Evolutionary conservation across 2,329 filamentous ascomycete species (phyloP).

Genomic region (Aphanoascus verrucosus): DNA sequence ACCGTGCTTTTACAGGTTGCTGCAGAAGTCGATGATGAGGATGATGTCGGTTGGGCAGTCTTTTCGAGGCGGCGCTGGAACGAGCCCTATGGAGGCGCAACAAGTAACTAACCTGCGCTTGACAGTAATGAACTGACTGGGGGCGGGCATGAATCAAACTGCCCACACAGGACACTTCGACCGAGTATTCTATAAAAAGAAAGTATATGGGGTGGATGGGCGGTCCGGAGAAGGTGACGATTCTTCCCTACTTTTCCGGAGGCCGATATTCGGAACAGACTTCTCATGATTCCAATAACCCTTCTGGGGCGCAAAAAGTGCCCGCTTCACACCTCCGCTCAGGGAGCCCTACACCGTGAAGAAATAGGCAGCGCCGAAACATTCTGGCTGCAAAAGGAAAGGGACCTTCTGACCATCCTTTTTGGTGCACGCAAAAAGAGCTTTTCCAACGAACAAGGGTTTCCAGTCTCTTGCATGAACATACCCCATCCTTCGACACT

Average conservation of each 20-base stretch:
- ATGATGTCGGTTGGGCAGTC: background rate
- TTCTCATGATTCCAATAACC: background rate
- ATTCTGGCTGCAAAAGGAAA: conserved; percentile 3
- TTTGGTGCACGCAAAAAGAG: conserved; percentile 1
- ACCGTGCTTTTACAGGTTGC: background rate
- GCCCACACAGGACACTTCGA: background rate
- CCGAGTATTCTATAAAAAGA: conserved; percentile 9
- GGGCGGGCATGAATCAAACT: background rate
- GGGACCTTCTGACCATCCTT: background rate
- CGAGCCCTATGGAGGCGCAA: conserved; percentile 6
- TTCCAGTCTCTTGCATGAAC: conserved; percentile 10
- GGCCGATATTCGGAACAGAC: background rate
- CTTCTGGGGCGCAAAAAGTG: background rate
- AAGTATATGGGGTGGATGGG: conserved; percentile 2
- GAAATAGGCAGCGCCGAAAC: conserved; percentile 2
- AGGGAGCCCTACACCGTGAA: background rate
- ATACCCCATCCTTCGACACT: conserved; percentile 7
- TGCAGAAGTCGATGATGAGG: background rate
- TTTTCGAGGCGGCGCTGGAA: conserved; percentile 11
- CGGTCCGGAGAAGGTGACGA: conserved; percentile 1
- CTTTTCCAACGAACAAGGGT: conserved; percentile 5
- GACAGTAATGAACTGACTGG: background rate
- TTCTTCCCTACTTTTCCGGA: background rate
- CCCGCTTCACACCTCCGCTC: background rate
- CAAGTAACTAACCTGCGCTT: background rate